These are phyloP conservation scores for Straminergon stramineum DNA, from an alignment of 225 moss, liverwort and hornwort genomes.

Conservation along the genomic window DNA sequence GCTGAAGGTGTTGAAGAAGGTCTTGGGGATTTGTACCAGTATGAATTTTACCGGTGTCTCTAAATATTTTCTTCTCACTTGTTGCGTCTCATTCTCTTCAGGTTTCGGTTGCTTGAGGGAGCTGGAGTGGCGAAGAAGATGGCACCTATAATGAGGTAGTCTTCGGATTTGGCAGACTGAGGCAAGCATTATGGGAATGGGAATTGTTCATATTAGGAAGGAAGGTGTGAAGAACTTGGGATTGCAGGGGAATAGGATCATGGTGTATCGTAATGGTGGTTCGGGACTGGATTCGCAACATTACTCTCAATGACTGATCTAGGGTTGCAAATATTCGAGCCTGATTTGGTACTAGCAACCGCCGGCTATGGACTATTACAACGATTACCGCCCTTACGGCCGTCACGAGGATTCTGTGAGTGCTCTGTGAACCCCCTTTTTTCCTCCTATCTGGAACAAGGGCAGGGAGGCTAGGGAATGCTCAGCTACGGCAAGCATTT, in stretches of 20 bases:
- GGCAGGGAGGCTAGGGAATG: background rate
- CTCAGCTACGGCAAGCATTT: background rate
- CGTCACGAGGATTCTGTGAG: conserved; percentile 26
- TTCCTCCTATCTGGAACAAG: background rate
- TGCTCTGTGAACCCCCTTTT: background rate
- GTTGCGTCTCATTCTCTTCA: background rate
- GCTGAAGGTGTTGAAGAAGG: background rate
- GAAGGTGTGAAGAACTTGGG: background rate
- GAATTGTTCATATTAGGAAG: background rate
- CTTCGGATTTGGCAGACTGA: background rate
- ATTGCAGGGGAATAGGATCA: background rate
- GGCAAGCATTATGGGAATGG: background rate
- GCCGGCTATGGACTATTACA: conserved; percentile 9
- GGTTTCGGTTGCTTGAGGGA: background rate
- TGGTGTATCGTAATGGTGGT: background rate
- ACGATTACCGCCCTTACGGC: conserved; percentile 13
- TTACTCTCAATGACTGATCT: conserved; percentile 5
- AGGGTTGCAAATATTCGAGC: conserved; percentile 2
- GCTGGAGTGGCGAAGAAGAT: background rate
- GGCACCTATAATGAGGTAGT: background rate
- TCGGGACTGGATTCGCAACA: background rate
- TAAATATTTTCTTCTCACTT: background rate
- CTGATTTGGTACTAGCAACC: background rate
- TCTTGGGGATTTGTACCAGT: background rate
- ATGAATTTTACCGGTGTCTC: background rate